Evolutionary conservation across 1,284 basidiomycete genomes (phyloP).

Genomic region (Entoloma clypeatum): DNA sequence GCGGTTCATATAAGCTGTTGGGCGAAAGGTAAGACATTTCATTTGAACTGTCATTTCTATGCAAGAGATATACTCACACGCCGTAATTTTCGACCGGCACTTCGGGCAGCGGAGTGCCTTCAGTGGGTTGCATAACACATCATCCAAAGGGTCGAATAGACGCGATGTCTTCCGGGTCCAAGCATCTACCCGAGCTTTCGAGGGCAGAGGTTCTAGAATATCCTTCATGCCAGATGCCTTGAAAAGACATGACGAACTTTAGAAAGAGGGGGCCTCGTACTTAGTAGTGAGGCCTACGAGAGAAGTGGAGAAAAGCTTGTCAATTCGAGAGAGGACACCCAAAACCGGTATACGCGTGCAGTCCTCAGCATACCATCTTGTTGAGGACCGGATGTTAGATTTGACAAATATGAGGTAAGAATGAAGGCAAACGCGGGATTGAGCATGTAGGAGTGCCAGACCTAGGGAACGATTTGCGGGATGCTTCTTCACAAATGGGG

Average conservation of each 20-base stretch:
- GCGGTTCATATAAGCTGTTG: constrained; percentile 1
- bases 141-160: constrained; percentile 5
- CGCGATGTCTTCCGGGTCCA: constrained; percentile 4
- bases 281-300: background rate
- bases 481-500: background rate
- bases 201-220: background rate
- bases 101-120: constrained; percentile 8
- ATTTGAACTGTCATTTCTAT: too few relatives aligned
- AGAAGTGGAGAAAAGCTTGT: background rate
- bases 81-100: background rate
- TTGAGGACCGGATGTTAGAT: background rate
- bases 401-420: background rate
- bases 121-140: background rate
- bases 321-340: background rate
- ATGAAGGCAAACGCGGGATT: constrained; percentile 6
- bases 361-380: constrained; percentile 10
- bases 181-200: background rate
- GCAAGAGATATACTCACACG: constrained; percentile 1
- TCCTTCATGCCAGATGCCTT: background rate
- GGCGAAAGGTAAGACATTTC: background rate
- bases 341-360: constrained; percentile 5
- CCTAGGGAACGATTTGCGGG: background rate
- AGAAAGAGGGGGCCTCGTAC: background rate
- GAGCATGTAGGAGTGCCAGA: constrained; percentile 13
- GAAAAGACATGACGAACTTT: background rate